These are phyloP conservation scores for Venturia oleaginea DNA, from an alignment of 2,329 filamentous ascomycete genomes.

Conservation along the genomic window DNA sequence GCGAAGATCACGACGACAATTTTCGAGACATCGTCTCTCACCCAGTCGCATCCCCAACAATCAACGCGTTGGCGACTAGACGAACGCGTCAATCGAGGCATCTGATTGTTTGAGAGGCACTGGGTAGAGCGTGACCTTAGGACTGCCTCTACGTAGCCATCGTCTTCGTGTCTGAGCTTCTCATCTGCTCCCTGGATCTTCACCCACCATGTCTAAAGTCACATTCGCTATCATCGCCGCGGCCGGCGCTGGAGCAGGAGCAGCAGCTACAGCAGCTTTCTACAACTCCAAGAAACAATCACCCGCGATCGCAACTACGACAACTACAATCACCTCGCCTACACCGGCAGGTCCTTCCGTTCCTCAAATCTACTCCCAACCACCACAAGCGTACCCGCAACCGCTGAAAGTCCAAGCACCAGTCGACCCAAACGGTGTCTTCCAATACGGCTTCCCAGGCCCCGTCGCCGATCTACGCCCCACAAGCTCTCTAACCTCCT, in stretches of 20 bases:
- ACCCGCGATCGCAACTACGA: constrained; percentile 21
- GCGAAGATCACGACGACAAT: neutral
- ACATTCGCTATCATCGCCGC: constrained; percentile 41
- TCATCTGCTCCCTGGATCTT: neutral
- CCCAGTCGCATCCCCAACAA: neutral
- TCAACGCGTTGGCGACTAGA: neutral
- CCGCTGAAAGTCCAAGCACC: constrained; percentile 20
- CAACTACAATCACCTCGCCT: constrained; percentile 28
- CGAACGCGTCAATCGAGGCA: neutral
- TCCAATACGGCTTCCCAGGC: constrained; percentile 70
- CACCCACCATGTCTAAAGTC: constrained; percentile 39
- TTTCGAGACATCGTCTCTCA: neutral
- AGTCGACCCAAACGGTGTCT: constrained; percentile 43
- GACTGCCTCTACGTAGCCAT: neutral
- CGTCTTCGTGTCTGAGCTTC: neutral
- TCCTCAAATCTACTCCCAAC: constrained; percentile 19
- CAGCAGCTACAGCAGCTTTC: constrained; percentile 39
- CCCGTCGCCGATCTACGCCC: constrained; percentile 75
- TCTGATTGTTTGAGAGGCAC: neutral
- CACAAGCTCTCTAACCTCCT: constrained; percentile 69
- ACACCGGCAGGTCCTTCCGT: constrained; percentile 23
- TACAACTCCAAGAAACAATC: constrained; percentile 28
- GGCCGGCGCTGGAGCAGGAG: constrained; percentile 38
- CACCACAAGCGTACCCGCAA: constrained; percentile 18
- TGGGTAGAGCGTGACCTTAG: neutral